Conservation (phyloP, 345 rosid species). For the Ricinus communis region DNA sequence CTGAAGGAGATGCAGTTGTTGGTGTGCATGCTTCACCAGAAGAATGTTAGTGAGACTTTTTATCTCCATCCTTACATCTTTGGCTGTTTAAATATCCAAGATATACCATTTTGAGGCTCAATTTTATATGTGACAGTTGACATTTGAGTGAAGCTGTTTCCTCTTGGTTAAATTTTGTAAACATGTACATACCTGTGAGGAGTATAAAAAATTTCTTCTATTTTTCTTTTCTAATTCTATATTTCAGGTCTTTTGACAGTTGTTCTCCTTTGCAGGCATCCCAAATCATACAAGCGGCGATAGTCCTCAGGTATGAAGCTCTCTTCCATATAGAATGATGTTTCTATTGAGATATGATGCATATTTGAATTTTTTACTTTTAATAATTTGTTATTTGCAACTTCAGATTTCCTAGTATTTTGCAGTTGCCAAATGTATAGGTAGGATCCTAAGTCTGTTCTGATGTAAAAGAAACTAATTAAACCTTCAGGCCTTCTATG, state of each 20-base stretch:
- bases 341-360: constrained; percentile 3
- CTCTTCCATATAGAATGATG: background rate
- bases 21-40: constrained; percentile 38
- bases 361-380: background rate
- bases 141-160: constrained; percentile 2
- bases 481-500: constrained; percentile 1
- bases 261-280: constrained; percentile 38
- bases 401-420: background rate
- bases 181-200: background rate
- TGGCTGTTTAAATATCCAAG: background rate
- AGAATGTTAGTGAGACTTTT: constrained; percentile 42
- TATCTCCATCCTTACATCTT: background rate
- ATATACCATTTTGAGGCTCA: background rate
- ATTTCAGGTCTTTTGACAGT: background rate
- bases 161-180: background rate
- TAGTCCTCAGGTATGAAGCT: constrained; percentile 44
- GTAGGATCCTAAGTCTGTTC: background rate
- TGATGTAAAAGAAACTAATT: constrained; percentile 11
- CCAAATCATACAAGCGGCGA: constrained; percentile 38
- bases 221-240: background rate
- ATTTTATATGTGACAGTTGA: background rate
- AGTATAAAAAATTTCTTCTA: constrained; percentile 1
- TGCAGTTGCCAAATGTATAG: constrained; percentile 4
- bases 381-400: background rate
- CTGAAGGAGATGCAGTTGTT: constrained; percentile 31